phyloP scores from a whole-genome alignment of 257 asterid species.

The Eustoma russellianum region DNA sequence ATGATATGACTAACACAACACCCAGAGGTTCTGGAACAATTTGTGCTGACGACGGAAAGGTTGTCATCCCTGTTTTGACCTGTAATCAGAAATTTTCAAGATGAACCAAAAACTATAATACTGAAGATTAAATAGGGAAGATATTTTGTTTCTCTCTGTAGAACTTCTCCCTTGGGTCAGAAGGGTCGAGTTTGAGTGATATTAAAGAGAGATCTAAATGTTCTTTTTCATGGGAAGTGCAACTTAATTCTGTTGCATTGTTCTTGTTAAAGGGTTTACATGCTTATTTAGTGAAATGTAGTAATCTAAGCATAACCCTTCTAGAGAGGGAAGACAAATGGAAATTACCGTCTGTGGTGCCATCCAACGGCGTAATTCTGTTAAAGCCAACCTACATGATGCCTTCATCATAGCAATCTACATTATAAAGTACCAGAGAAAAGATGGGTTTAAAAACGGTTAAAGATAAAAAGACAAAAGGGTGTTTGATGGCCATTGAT shows the following conservation, averaged over 20 bases:
- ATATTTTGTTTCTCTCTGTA: neutral
- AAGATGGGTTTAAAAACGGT: constrained; percentile 1
- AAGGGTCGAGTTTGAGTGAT: too few relatives aligned
- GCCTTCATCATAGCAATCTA: constrained; percentile 41
- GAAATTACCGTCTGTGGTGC: constrained; percentile 59
- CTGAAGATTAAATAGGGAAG: neutral
- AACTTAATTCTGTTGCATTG: too few relatives aligned
- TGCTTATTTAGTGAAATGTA: neutral
- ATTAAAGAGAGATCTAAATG: too few relatives aligned
- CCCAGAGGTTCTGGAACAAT: constrained; percentile 87
- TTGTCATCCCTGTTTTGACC: constrained; percentile 59
- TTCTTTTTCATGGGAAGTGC: too few relatives aligned
- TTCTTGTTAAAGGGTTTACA: too few relatives aligned
- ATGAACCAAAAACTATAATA: neutral
- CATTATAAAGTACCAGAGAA: constrained; percentile 1
- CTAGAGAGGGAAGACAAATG: neutral
- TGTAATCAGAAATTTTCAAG: constrained; percentile 18
- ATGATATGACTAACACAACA: constrained; percentile 61
- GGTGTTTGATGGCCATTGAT: too few relatives aligned
- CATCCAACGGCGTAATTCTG: constrained; percentile 65
- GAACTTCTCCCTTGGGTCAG: too few relatives aligned
- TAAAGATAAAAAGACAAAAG: neutral
- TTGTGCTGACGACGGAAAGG: constrained; percentile 74
- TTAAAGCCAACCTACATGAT: constrained; percentile 54
- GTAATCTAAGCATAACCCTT: neutral